Evolutionary conservation across 768 basidiomycete genomes (phyloP).

Genomic region (Trametes coccinea): DNA sequence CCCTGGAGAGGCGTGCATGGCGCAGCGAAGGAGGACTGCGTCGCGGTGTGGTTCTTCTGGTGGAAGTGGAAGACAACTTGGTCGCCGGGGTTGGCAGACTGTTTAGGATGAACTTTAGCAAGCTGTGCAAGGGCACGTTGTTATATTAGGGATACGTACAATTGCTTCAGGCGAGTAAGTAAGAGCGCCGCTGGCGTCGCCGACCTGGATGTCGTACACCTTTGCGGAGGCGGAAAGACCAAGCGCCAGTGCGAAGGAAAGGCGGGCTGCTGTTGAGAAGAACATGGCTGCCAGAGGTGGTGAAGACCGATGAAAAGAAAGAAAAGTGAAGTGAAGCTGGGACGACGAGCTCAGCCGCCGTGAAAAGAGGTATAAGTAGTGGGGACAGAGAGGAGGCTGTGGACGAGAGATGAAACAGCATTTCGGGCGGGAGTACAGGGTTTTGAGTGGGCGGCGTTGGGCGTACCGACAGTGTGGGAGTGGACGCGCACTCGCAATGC

Average conservation of each 20-base stretch:
- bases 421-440: constrained; percentile 5
- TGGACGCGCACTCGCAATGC: not conserved
- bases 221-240: constrained; percentile 50
- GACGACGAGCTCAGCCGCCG: constrained; percentile 38
- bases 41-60: constrained; percentile 47
- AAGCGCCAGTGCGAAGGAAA: constrained; percentile 51
- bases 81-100: constrained; percentile 54
- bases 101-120: not conserved
- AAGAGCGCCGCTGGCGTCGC: constrained; percentile 42
- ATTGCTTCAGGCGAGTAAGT: constrained; percentile 54
- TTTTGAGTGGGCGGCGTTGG: constrained; percentile 13
- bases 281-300: constrained; percentile 17
- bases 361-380: constrained; percentile 21
- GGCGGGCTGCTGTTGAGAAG: constrained; percentile 9
- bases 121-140: not conserved
- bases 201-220: constrained; percentile 58
- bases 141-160: constrained; percentile 35
- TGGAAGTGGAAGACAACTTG: constrained; percentile 63
- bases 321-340: constrained; percentile 42
- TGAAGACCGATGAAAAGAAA: not conserved
- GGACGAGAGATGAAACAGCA: constrained; percentile 20
- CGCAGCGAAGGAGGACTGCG: constrained; percentile 36
- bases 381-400: constrained; percentile 31
- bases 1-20: constrained; percentile 56
- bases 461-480: constrained; percentile 16